Evolutionary conservation across 257 asterid genomes (phyloP).

Genomic region (Nicotiana obtusifolia): DNA sequence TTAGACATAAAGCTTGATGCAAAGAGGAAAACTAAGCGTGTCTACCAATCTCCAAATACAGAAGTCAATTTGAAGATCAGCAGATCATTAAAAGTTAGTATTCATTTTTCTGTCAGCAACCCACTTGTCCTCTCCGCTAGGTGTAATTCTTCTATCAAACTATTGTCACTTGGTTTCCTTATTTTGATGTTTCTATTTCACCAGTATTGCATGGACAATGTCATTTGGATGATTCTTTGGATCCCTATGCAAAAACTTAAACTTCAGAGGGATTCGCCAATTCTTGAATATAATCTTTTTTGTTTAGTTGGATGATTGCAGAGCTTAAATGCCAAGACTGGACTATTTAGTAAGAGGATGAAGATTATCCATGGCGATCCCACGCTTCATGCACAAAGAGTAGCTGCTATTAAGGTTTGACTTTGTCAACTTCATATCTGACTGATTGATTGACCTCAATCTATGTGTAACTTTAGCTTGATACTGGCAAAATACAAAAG

Average conservation of each 20-base stretch:
- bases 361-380: conserved; percentile 88
- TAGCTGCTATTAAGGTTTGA: conserved; percentile 89
- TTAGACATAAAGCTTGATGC: conserved; percentile 68
- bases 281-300: conserved; percentile 48
- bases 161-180: background rate
- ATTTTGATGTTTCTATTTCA: background rate
- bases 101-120: conserved; percentile 22
- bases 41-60: conserved; percentile 59
- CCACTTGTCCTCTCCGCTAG: background rate
- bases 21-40: conserved; percentile 62
- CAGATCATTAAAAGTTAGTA: conserved; percentile 87
- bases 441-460: background rate
- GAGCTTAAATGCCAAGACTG: conserved; percentile 96
- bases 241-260: background rate
- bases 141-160: background rate
- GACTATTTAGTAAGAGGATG: conserved; percentile 84
- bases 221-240: background rate
- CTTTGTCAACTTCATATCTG: background rate
- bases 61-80: conserved; percentile 95
- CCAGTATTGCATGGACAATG: background rate
- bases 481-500: background rate
- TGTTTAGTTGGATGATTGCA: conserved; percentile 93
- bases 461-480: background rate
- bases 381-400: conserved; percentile 77
- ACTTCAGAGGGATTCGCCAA: conserved; percentile 11